Evolutionary conservation across 805 yeast genomes (phyloP).

Genomic region (Saccharomycopsis selenospora): DNA sequence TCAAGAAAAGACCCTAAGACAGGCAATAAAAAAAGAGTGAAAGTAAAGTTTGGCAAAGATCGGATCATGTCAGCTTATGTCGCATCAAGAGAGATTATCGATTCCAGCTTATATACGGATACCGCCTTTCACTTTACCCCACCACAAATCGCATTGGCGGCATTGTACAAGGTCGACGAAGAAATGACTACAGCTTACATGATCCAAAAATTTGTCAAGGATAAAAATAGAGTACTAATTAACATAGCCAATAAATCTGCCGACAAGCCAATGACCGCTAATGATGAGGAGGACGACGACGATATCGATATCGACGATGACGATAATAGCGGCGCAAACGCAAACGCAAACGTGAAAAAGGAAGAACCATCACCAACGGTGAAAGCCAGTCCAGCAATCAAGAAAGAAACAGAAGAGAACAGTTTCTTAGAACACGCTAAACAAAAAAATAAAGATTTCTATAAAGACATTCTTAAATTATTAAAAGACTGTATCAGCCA

Average conservation of each 20-base stretch:
- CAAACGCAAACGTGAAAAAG: conserved; percentile 9
- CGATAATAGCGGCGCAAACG: conserved; percentile 12
- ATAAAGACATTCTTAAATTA: not conserved
- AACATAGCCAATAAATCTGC: conserved; percentile 11
- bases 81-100: conserved; percentile 54
- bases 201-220: conserved; percentile 43
- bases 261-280: conserved; percentile 13
- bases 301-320: conserved; percentile 9
- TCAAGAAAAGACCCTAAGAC: conserved; percentile 8
- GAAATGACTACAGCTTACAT: conserved; percentile 61
- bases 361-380: conserved; percentile 24
- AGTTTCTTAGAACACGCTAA: not conserved
- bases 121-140: conserved; percentile 77
- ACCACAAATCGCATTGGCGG: conserved; percentile 91
- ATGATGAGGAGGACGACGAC: conserved; percentile 21
- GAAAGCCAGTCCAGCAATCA: conserved; percentile 12
- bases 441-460: not conserved
- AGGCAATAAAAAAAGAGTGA: conserved; percentile 23
- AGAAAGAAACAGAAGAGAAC: conserved; percentile 15
- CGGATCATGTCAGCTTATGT: conserved; percentile 46
- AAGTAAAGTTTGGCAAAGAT: conserved; percentile 12
- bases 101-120: conserved; percentile 69
- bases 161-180: conserved; percentile 61
- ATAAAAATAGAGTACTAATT: conserved; percentile 19
- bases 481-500: conserved; percentile 38